Base-by-base conservation (phyloP, 2,329 filamentous ascomycete species). In the Colletotrichum spinosum region DNA sequence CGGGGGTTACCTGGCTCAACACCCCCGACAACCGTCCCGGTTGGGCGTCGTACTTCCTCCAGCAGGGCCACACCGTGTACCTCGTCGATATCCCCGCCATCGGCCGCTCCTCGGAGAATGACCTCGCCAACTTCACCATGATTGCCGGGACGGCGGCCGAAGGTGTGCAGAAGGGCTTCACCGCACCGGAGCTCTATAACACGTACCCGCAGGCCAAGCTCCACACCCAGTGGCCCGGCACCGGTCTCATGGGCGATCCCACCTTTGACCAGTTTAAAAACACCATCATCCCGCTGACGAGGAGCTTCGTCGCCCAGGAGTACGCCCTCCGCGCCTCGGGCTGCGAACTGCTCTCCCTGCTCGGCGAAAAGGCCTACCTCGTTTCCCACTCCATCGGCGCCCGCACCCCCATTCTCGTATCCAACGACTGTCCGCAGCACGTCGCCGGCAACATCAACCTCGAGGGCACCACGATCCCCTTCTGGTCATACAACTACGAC, bases 11-110 rank as follows among this genome's bases (percentile, higher is more conserved):
- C 5, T 82, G 77, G 76, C 70, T 80, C 12, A 79, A 79, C 42
- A 86, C 83, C 15, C 83, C 84, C 6, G 82, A 85, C 59, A 77
- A 78, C 12, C 69, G 74, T 2, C 74, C 75, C 1, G 82, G 82
- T 8, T 85, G 83, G 83, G 79, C 81, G 0, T 77, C 78, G 0
- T 80, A 73, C 56, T 85, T 85, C 51, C 69, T 82, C 1, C 68
- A 69, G 0, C 68, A 75, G 33, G 82, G 82, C 3, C 80, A 80
- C 53, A 72, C 72, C 2, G 78, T 85, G 9, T 82, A 80, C 63
- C 62, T 84, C 8, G 73, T 79, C 6, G 81, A 85, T 55, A 72
- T 81, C 10, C 77, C 81, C 8, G 74, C 73, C 0, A 75, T 74
- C 6, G 81, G 81, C 2, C 77, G 81, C 39, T 77, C 77, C 2